Percentiles rank a stretch among this genome's conserved stretches.
These are phyloP conservation scores for Candida pseudocylindracea DNA, from an alignment of 1,139 yeast genomes.

Conservation along the genomic window DNA sequence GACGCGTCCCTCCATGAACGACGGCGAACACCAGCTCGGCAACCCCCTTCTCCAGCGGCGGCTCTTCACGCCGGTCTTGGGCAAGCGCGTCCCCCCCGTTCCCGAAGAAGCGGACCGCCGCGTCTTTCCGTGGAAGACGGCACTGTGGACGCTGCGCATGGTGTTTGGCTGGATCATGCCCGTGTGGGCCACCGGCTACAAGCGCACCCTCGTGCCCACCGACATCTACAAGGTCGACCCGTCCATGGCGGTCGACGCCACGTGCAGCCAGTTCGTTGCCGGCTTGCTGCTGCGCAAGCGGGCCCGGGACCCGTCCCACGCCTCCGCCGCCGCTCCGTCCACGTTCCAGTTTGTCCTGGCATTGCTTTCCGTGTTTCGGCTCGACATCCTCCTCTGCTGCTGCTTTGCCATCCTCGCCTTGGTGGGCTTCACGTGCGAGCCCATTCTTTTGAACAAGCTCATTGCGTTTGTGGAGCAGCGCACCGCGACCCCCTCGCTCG, in stretches of 20 bases:
- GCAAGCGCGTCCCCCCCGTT: conserved; percentile 14
- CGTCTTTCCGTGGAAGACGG: conserved; percentile 14
- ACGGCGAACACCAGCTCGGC: too few species aligned
- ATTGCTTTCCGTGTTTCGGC: conserved; percentile 14
- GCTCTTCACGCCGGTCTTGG: conserved; percentile 11
- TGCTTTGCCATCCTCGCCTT: conserved; percentile 15
- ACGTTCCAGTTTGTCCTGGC: conserved; percentile 10
- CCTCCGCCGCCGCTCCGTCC: too few species aligned
- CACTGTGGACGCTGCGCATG: conserved; percentile 9
- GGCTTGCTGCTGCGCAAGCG: conserved; percentile 4
- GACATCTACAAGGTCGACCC: conserved; percentile 18
- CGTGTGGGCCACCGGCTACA: conserved; percentile 16
- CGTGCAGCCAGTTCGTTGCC: conserved; percentile 10
- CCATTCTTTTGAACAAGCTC: conserved; percentile 15
- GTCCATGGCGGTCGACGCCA: conserved; percentile 13
- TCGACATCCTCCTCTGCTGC: conserved; percentile 14
- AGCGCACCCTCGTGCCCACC: conserved; percentile 16
- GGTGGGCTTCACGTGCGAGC: conserved; percentile 17
- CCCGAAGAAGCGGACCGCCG: conserved; percentile 14
- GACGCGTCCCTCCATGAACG: too few species aligned
- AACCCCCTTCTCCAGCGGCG: too few species aligned
- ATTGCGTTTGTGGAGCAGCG: conserved; percentile 18
- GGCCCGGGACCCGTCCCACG: too few species aligned
- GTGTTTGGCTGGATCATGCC: conserved; percentile 22
- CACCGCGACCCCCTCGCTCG: conserved; percentile 13